Conservation (phyloP, 345 rosid genomes). For the Brassica nigra region DNA sequence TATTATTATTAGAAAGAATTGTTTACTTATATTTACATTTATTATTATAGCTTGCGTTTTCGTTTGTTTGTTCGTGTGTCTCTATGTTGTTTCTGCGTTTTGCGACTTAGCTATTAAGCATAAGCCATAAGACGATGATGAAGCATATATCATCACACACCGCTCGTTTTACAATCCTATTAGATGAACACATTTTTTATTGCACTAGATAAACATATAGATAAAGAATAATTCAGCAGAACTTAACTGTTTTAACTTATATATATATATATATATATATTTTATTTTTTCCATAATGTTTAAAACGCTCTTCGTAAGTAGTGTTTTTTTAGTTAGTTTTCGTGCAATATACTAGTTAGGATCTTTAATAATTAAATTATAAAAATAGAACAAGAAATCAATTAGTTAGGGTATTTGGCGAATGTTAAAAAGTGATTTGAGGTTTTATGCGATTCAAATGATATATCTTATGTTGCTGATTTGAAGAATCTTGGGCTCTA, state of each 20-base stretch:
- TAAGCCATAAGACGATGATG: too few relatives aligned
- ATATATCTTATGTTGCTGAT: constrained; percentile 14
- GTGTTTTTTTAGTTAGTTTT: not conserved
- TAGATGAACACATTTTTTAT: not conserved
- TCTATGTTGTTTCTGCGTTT: not conserved
- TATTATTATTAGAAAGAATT: not conserved
- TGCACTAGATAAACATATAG: too few relatives aligned
- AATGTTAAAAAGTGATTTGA: constrained; percentile 7
- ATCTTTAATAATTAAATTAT: not conserved
- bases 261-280: too few relatives aligned
- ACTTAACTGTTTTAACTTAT: not conserved
- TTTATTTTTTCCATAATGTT: not conserved
- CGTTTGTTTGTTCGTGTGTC: not conserved
- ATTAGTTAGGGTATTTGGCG: not conserved
- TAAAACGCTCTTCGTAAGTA: not conserved
- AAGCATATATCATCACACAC: constrained; percentile 17
- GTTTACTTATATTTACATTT: not conserved
- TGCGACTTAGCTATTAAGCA: not conserved
- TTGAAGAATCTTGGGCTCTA: constrained; percentile 8
- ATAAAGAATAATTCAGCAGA: not conserved
- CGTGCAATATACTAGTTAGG: not conserved
- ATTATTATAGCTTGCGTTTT: not conserved
- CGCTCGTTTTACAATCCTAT: constrained; percentile 16
- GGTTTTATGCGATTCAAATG: constrained; percentile 8
- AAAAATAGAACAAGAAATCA: not conserved